Base-by-base conservation (phyloP, 345 rosid species). In the Salix arbutifolia region DNA sequence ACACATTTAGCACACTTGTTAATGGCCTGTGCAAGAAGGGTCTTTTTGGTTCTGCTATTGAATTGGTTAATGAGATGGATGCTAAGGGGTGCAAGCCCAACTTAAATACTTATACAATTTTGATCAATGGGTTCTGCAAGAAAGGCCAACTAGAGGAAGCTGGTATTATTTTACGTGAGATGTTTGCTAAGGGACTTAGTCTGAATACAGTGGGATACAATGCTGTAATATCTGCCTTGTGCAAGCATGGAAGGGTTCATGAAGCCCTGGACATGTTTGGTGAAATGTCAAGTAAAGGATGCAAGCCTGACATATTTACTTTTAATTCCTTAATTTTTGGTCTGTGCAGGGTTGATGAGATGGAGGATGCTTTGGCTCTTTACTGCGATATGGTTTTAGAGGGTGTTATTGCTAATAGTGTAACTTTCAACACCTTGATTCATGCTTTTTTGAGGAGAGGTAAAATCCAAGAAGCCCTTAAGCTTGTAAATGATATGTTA, bases 191-290 rank as follows among this genome's bases (percentile, higher is more conserved):
- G 72, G 95, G 94, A 70, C 66, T 90, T 71, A 74, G 74, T 69
- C 84, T 90, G 81, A 94, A 92, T 82, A 87, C 89, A n/a, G 90
- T 85, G 76, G 95, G 95, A 79, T 94, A 80, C 79, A 94, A 94
- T 81, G 82, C 88, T 71, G 73, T 92, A 48, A 90, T 92, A 78
- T 70, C 83, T 16, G 92, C 94, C 66, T 78, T 89, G 19, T 90
- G 94, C 83, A 91, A 88, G 76, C 80, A 76, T 62, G 89, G 80
- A 42, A 88, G 84, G 81, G 73, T 91, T 66, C 71, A 74, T 3
- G 90, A 88, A 82, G 98, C 97, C 56, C 37, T 80, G 60, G 70
- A 87, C 37, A 77, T 89, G 75, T 84, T 89, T 71, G 65, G 73
- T 65, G 91, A 91, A 85, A 92, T 94, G 98, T 76, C 84, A 19